A percentile compares a stretch with the other conserved stretches of the same genome.
Evolutionary conservation across 2,329 filamentous ascomycete genomes (phyloP).

Genomic region (Leptodontidium sp.): DNA sequence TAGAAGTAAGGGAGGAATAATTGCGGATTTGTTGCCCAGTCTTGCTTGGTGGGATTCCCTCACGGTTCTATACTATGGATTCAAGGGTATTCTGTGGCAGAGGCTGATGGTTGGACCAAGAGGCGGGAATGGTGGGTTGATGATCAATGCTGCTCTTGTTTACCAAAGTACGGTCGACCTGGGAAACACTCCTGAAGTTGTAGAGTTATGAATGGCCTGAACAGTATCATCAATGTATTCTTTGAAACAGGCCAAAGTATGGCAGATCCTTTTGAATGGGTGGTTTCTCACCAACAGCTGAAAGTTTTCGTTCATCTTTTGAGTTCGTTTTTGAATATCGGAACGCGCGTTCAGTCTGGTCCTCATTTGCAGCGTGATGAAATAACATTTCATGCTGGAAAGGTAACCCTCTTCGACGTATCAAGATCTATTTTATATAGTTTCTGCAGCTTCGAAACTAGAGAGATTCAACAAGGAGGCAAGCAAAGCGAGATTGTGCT

Average conservation of each 20-base stretch:
- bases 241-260: no score
- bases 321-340: no score
- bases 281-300: neutral
- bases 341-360: no score
- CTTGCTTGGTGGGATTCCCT: constrained; percentile 58
- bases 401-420: no score
- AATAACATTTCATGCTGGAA: neutral
- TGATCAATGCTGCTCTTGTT: constrained; percentile 69
- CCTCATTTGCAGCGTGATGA: neutral
- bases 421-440: no score
- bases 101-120: constrained; percentile 60
- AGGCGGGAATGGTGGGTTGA: constrained; percentile 56
- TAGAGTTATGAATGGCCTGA: constrained; percentile 42
- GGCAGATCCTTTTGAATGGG: no score
- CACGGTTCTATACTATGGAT: constrained; percentile 59
- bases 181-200: constrained; percentile 51
- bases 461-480: no score
- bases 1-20: constrained; percentile 46
- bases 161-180: constrained; percentile 56
- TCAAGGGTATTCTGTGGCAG: constrained; percentile 65
- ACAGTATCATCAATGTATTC: no score
- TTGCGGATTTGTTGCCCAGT: constrained; percentile 44
- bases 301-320: no score
- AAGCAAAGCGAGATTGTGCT: no score
- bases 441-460: no score